Conservation (phyloP, 2,329 filamentous ascomycete genomes). For the Penicillium sp. region DNA sequence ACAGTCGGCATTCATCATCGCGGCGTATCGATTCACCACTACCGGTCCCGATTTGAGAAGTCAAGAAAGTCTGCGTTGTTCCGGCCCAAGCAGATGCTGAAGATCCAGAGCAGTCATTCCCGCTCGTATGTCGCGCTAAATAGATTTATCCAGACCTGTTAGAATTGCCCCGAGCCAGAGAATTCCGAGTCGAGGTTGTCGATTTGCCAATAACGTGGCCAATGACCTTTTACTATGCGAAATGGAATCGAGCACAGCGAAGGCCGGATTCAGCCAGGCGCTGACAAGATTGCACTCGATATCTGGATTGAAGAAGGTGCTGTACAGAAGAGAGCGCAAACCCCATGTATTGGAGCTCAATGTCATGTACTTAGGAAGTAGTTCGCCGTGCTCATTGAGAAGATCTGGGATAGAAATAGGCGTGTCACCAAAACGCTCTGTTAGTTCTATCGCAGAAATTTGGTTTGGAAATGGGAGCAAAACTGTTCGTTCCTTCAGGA, state of each 20-base stretch:
- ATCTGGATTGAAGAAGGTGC: slow-evolving; percentile 24
- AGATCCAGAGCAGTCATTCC: slow-evolving; percentile 17
- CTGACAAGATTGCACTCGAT: slow-evolving; percentile 26
- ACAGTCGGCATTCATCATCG: slow-evolving; percentile 23
- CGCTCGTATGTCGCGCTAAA: slow-evolving; percentile 10
- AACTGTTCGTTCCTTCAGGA: slow-evolving; percentile 3
- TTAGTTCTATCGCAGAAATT: neutral
- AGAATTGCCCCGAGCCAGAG: slow-evolving; percentile 26
- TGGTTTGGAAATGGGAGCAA: slow-evolving; percentile 20
- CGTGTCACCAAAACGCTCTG: neutral
- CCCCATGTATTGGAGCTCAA: slow-evolving; percentile 24
- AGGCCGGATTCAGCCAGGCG: slow-evolving; percentile 22
- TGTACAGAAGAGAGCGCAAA: slow-evolving; percentile 22
- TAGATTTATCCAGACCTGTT: slow-evolving; percentile 9
- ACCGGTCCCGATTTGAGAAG: neutral
- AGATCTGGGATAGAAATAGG: slow-evolving; percentile 3
- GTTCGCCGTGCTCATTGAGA: slow-evolving; percentile 5
- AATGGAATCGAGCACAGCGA: slow-evolving; percentile 17
- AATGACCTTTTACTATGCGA: slow-evolving; percentile 1
- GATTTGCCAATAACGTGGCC: slow-evolving; percentile 14
- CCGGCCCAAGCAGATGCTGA: slow-evolving; percentile 19
- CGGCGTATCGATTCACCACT: slow-evolving; percentile 9
- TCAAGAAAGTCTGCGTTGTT: slow-evolving; percentile 20
- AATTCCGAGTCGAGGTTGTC: slow-evolving; percentile 13
- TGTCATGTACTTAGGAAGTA: slow-evolving; percentile 21